These are phyloP conservation scores for Ananas comosus DNA, from an alignment of 176 grass and related monocot genomes.

Conservation along the genomic window DNA sequence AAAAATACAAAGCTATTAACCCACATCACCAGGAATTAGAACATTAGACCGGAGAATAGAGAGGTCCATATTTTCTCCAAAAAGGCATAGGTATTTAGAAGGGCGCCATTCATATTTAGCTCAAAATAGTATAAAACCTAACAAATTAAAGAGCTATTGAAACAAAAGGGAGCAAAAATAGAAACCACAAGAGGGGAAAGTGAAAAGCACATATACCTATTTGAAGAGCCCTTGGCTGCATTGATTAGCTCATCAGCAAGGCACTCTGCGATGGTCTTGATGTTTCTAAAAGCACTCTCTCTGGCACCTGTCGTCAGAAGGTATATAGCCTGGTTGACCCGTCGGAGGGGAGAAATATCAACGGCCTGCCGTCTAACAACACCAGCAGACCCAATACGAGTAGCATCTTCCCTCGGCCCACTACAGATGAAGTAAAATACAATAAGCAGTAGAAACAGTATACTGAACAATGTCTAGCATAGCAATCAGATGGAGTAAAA, in stretches of 20 bases:
- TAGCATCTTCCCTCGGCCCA: slow-evolving; percentile 62
- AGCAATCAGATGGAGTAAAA: neutral
- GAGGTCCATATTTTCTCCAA: too few species aligned
- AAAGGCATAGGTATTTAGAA: too few species aligned
- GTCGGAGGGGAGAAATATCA: slow-evolving; percentile 70
- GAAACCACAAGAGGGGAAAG: neutral
- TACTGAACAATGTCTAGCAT: neutral
- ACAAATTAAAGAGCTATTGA: too few species aligned
- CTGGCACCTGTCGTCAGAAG: slow-evolving; percentile 70
- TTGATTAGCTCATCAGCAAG: slow-evolving; percentile 63
- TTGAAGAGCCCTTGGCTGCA: slow-evolving; percentile 73
- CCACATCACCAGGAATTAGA: too few species aligned
- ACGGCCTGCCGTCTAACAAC: slow-evolving; percentile 79
- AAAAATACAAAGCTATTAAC: too few species aligned
- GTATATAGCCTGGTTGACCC: slow-evolving; percentile 77
- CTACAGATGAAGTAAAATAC: slow-evolving; percentile 8
- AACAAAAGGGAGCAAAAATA: too few species aligned
- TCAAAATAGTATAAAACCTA: too few species aligned
- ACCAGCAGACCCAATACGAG: slow-evolving; percentile 70
- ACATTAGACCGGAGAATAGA: too few species aligned
- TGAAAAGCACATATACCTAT: slow-evolving; percentile 33
- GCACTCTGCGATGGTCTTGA: slow-evolving; percentile 89
- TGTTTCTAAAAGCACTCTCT: slow-evolving; percentile 70
- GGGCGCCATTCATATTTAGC: too few species aligned
- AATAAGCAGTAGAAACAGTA: neutral